phyloP scores from a whole-genome alignment of 2,329 filamentous ascomycete species.

The Colletotrichum sidae region DNA sequence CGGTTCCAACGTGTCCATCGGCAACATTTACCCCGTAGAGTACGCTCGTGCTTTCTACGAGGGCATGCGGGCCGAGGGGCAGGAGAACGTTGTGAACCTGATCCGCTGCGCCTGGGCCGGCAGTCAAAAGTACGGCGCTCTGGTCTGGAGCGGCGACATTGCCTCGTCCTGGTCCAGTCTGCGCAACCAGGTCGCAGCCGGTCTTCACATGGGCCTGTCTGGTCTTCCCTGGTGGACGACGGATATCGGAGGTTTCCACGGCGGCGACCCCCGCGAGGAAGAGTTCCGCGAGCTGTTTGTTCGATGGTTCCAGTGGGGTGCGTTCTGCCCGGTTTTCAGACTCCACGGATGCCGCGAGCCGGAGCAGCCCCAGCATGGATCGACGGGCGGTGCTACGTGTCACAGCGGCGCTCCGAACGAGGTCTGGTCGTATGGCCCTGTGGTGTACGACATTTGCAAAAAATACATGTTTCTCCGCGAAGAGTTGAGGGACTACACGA shows the following conservation, averaged over 20 bases:
- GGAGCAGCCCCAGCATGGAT: constrained; percentile 45
- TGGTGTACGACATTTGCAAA: constrained; percentile 69
- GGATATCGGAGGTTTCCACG: constrained; percentile 78
- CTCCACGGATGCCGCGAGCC: constrained; percentile 76
- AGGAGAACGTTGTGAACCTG: constrained; percentile 68
- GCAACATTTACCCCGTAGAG: constrained; percentile 70
- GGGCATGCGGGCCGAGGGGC: constrained; percentile 63
- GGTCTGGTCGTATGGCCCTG: constrained; percentile 73
- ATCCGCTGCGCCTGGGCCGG: constrained; percentile 62
- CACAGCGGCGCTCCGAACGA: constrained; percentile 68
- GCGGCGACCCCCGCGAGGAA: constrained; percentile 66
- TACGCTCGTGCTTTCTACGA: constrained; percentile 72
- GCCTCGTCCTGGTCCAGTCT: constrained; percentile 72
- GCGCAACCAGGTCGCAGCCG: constrained; percentile 70
- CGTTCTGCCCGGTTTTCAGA: constrained; percentile 75
- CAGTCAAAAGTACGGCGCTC: constrained; percentile 71
- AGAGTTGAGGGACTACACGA: constrained; percentile 66
- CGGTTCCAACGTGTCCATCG: constrained; percentile 54
- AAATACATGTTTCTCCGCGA: constrained; percentile 71
- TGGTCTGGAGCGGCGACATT: constrained; percentile 77
- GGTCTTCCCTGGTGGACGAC: constrained; percentile 78
- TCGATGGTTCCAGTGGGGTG: constrained; percentile 77
- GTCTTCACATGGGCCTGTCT: constrained; percentile 73
- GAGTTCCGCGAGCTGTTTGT: constrained; percentile 72
- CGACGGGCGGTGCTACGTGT: constrained; percentile 43